Evolutionary conservation across 768 basidiomycete species (phyloP).

Genomic region (Russula compacta): DNA sequence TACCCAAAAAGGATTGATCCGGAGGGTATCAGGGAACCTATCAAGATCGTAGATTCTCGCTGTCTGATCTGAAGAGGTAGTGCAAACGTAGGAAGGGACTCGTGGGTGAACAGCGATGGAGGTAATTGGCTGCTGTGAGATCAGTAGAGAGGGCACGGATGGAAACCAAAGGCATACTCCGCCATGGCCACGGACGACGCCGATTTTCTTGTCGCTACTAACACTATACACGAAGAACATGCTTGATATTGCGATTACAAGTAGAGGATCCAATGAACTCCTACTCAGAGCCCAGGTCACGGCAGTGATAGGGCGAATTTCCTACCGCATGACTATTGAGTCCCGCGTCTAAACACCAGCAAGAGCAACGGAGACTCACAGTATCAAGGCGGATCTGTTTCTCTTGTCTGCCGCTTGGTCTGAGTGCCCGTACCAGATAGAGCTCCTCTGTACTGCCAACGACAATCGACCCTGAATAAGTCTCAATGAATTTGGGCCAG

Average conservation of each 20-base stretch:
- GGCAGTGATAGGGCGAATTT: conserved; percentile 23
- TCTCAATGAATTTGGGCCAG: conserved; percentile 1
- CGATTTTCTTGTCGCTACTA: conserved; percentile 31
- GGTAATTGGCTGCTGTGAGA: conserved; percentile 42
- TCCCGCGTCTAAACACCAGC: neutral
- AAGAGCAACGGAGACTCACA: conserved; percentile 1
- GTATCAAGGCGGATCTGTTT: conserved; percentile 7
- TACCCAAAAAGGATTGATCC: conserved; percentile 52
- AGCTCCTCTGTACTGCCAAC: conserved; percentile 11
- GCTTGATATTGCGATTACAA: conserved; percentile 46
- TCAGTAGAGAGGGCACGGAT: neutral
- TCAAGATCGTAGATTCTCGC: conserved; percentile 60
- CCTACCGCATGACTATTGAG: neutral
- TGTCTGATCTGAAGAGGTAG: conserved; percentile 65
- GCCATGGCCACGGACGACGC: conserved; percentile 37
- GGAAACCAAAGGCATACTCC: conserved; percentile 8
- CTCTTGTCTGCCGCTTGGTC: neutral
- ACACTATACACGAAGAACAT: conserved; percentile 50
- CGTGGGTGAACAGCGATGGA: conserved; percentile 57
- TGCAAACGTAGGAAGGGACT: conserved; percentile 51
- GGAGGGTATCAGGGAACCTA: conserved; percentile 24
- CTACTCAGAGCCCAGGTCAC: conserved; percentile 54
- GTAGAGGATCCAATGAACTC: conserved; percentile 41
- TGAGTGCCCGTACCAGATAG: conserved; percentile 5
- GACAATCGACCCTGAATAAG: conserved; percentile 2